Percentiles rank a stretch among this genome's conserved stretches.
Conservation (phyloP, 1,284 basidiomycete genomes). For the Neotropicomus parvogracilis region DNA sequence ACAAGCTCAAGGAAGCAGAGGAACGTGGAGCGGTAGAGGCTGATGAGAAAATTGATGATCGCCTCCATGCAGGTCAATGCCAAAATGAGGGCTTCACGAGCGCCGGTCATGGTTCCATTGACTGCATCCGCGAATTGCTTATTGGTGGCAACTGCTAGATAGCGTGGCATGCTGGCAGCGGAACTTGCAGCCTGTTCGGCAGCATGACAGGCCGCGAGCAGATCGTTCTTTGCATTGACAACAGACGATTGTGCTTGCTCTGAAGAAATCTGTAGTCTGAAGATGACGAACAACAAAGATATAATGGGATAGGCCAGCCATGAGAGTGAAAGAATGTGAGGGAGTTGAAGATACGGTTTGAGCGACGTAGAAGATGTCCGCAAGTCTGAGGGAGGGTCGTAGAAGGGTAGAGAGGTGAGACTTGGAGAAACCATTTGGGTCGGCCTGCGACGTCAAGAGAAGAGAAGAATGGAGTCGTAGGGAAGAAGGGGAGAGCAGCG, state of each 20-base stretch:
- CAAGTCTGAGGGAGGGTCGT: constrained; percentile 44
- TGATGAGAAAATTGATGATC: constrained; percentile 88
- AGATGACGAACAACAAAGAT: constrained; percentile 83
- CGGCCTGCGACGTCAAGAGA: constrained; percentile 47
- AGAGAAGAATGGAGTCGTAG: constrained; percentile 10
- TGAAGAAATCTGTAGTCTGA: constrained; percentile 74
- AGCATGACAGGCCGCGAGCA: constrained; percentile 77
- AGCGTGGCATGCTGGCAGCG: constrained; percentile 82
- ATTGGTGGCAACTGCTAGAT: constrained; percentile 82
- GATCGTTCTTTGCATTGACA: constrained; percentile 63
- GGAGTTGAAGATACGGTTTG: constrained; percentile 78
- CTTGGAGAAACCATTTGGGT: constrained; percentile 38
- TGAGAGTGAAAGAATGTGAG: constrained; percentile 77
- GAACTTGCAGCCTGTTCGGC: constrained; percentile 80
- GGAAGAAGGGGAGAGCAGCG: constrained; percentile 11
- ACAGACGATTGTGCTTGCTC: constrained; percentile 66
- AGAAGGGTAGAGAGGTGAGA: constrained; percentile 49
- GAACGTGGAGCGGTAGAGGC: constrained; percentile 87
- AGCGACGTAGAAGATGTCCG: constrained; percentile 48
- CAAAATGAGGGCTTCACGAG: constrained; percentile 69
- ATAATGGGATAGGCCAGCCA: constrained; percentile 84
- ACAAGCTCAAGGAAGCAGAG: constrained; percentile 91
- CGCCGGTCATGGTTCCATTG: constrained; percentile 74
- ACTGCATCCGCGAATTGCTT: constrained; percentile 72
- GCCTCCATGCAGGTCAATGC: constrained; percentile 79